Conservation (phyloP, 768 basidiomycete species). For the Strobilomyces echinocephalus region DNA sequence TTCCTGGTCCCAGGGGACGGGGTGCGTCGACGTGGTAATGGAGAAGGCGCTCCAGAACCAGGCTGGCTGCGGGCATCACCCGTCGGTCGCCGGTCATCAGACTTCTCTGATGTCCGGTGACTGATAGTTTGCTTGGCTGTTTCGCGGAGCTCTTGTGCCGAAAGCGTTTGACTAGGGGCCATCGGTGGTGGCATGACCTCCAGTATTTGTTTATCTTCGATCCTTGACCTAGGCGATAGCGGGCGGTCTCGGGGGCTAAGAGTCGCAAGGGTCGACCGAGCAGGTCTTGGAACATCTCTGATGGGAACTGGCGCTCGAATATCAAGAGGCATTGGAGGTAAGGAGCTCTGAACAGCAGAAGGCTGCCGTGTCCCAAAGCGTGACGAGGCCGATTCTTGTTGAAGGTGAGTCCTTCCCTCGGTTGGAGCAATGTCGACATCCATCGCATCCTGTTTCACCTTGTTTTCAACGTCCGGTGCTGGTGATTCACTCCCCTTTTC, state of each 20-base stretch:
- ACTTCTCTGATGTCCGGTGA: conserved; percentile 34
- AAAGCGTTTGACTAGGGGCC: conserved; percentile 71
- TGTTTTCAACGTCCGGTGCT: conserved; percentile 28
- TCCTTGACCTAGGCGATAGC: conserved; percentile 38
- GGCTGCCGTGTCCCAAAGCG: conserved; percentile 23
- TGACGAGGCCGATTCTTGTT: conserved; percentile 14
- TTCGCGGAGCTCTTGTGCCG: conserved; percentile 75
- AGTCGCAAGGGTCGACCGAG: conserved; percentile 13
- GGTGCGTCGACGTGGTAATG: conserved; percentile 52
- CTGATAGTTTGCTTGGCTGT: conserved; percentile 67
- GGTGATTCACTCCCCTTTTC: conserved; percentile 37
- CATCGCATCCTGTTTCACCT: conserved; percentile 31
- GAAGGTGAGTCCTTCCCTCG: conserved; percentile 24
- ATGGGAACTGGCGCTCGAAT: conserved; percentile 12
- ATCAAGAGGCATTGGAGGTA: conserved; percentile 15
- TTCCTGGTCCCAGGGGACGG: conserved; percentile 65
- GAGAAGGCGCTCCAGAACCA: conserved; percentile 53
- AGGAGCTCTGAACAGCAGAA: conserved; percentile 11
- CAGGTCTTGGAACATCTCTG: conserved; percentile 17
- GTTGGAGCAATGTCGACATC: conserved; percentile 29
- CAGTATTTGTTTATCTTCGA: conserved; percentile 39
- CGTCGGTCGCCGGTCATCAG: conserved; percentile 36
- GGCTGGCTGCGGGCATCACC: conserved; percentile 43
- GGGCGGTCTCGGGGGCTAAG: conserved; percentile 32
- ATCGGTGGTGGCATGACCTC: conserved; percentile 72